Conservation (phyloP, 2,329 filamentous ascomycete genomes). For the Colletotrichum costaricense region DNA sequence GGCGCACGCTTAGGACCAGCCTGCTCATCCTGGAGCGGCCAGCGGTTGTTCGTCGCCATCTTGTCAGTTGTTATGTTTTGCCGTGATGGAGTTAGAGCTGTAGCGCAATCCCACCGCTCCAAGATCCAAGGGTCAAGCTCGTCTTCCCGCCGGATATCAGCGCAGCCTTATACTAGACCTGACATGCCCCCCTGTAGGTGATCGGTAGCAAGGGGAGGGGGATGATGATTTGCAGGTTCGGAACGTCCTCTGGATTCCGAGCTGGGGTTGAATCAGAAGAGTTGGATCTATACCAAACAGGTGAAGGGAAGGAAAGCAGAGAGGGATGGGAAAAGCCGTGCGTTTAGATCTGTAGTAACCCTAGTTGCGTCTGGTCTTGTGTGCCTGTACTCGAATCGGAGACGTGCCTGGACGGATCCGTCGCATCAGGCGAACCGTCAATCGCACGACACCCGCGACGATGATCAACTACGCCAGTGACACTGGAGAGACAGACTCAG, state of each 20-base stretch:
- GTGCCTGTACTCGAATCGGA: constrained; percentile 8
- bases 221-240: neutral
- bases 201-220: neutral
- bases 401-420: neutral
- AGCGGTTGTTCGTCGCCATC: constrained; percentile 26
- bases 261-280: neutral
- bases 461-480: neutral
- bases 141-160: neutral
- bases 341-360: neutral
- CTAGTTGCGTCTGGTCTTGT: neutral
- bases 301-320: neutral
- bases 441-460: neutral
- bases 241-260: neutral
- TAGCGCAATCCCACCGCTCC: constrained; percentile 4
- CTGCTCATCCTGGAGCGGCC: constrained; percentile 31
- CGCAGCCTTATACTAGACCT: constrained; percentile 22
- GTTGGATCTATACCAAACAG: neutral
- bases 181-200: neutral
- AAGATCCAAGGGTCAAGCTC: neutral
- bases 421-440: constrained; percentile 16
- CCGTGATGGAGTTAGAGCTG: neutral
- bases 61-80: neutral
- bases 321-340: neutral
- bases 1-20: constrained; percentile 12
- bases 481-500: neutral